Evolutionary conservation across 495 filamentous ascomycete species (phyloP).

Genomic region (Talaromyces thailandensis): DNA sequence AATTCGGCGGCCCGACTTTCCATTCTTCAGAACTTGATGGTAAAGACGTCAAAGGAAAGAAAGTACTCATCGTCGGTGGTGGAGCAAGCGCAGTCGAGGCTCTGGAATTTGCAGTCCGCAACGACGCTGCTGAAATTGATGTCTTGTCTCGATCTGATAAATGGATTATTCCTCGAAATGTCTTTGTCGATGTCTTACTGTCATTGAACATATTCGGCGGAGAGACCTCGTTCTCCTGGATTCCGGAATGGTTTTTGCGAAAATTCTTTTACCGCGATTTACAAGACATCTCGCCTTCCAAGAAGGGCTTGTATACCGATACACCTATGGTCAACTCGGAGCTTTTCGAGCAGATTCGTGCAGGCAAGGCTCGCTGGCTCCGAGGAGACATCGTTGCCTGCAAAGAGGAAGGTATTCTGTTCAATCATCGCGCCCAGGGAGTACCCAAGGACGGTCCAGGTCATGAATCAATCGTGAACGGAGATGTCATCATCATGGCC

Average conservation of each 20-base stretch:
- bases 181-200: constrained; percentile 63
- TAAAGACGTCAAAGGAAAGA: constrained; percentile 60
- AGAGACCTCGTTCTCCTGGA: constrained; percentile 65
- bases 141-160: constrained; percentile 75
- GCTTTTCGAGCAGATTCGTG: constrained; percentile 68
- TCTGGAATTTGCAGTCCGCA: constrained; percentile 65
- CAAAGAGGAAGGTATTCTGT: constrained; percentile 52
- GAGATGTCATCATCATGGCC: constrained; percentile 74
- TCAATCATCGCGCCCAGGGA: constrained; percentile 62
- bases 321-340: constrained; percentile 84
- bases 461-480: constrained; percentile 48
- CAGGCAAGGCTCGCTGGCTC: constrained; percentile 67
- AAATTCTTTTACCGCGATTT: constrained; percentile 82
- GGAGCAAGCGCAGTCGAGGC: constrained; percentile 80
- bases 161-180: constrained; percentile 81
- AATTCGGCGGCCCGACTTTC: constrained; percentile 58
- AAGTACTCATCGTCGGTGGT: constrained; percentile 66
- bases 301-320: constrained; percentile 66
- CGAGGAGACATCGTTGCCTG: constrained; percentile 68
- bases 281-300: constrained; percentile 60
- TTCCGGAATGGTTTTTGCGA: constrained; percentile 65
- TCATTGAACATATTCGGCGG: constrained; percentile 71
- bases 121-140: constrained; percentile 56
- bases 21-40: constrained; percentile 71
- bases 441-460: constrained; percentile 69